Conservation (phyloP, 2,329 filamentous ascomycete species). For the Sordariomycetes sp. region DNA sequence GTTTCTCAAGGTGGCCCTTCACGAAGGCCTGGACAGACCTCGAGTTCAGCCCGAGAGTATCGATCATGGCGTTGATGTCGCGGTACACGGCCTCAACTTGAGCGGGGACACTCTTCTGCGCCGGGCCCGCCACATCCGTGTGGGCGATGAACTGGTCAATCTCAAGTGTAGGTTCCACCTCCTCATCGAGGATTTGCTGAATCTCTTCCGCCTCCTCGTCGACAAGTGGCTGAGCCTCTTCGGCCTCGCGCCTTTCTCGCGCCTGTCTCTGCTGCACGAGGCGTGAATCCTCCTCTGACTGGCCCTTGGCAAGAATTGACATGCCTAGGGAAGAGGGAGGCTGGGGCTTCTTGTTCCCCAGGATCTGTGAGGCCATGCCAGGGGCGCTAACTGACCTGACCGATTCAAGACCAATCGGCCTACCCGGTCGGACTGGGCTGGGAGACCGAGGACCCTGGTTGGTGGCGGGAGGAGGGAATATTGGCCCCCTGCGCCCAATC, state of each 20-base stretch:
- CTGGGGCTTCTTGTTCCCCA: slow-evolving; percentile 17
- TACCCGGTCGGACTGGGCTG: slow-evolving; percentile 47
- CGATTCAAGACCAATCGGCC: slow-evolving; percentile 38
- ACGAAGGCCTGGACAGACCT: slow-evolving; percentile 56
- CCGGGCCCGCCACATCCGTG: slow-evolving; percentile 39
- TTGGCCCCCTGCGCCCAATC: slow-evolving; percentile 38
- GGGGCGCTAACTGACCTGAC: slow-evolving; percentile 50
- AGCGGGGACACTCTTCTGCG: slow-evolving; percentile 46
- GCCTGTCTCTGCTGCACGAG: slow-evolving; percentile 38
- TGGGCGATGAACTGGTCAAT: slow-evolving; percentile 60
- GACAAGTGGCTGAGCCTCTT: slow-evolving; percentile 45
- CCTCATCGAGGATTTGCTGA: slow-evolving; percentile 49
- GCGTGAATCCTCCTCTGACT: slow-evolving; percentile 32
- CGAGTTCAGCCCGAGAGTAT: slow-evolving; percentile 78
- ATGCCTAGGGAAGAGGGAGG: slow-evolving; percentile 5
- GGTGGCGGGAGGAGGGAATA: slow-evolving; percentile 40
- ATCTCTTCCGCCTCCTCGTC: slow-evolving; percentile 63
- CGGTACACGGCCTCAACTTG: slow-evolving; percentile 61
- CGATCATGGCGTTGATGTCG: slow-evolving; percentile 89
- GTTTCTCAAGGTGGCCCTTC: slow-evolving; percentile 51
- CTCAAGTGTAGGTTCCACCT: slow-evolving; percentile 48
- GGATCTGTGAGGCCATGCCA: slow-evolving; percentile 43
- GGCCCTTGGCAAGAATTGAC: slow-evolving; percentile 17
- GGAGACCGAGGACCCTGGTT: slow-evolving; percentile 57
- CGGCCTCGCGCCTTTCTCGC: slow-evolving; percentile 43